A percentile compares a stretch with the other conserved stretches of the same genome.
These are phyloP conservation scores for Metarhizium anisopliae DNA, from an alignment of 2,329 filamentous ascomycete species.

Conservation along the genomic window DNA sequence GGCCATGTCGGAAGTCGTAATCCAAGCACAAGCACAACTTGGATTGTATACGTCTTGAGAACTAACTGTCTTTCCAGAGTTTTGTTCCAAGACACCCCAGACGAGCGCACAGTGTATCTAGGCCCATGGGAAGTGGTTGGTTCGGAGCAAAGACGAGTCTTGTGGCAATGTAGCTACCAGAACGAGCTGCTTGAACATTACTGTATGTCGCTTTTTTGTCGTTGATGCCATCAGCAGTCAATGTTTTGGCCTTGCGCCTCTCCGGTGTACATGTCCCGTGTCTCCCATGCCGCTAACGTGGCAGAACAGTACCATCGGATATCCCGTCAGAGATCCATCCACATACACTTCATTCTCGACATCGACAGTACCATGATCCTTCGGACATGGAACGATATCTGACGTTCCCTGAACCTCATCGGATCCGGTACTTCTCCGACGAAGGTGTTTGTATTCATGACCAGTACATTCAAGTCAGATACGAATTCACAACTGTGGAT, in stretches of 20 bases:
- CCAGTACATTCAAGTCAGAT: constrained; percentile 37
- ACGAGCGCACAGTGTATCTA: constrained; percentile 41
- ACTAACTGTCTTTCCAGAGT: constrained; percentile 27
- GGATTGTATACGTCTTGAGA: not conserved
- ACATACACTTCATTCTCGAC: constrained; percentile 39
- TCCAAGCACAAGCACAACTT: not conserved
- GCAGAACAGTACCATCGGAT: constrained; percentile 33
- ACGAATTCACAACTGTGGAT: constrained; percentile 41
- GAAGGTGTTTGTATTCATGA: constrained; percentile 39
- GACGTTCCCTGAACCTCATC: constrained; percentile 37
- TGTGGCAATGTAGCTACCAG: constrained; percentile 45
- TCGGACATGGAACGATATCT: constrained; percentile 40
- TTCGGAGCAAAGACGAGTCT: constrained; percentile 36
- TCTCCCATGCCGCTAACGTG: not conserved
- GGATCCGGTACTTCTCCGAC: constrained; percentile 37
- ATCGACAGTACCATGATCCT: constrained; percentile 40
- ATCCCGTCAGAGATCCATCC: constrained; percentile 35
- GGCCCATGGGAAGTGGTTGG: constrained; percentile 44
- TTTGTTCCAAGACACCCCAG: constrained; percentile 39
- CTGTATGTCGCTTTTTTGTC: constrained; percentile 19
- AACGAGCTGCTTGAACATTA: constrained; percentile 43
- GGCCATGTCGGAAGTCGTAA: not conserved
- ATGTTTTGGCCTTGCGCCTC: not conserved
- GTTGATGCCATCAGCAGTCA: not conserved
- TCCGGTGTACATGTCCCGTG: not conserved